A percentile compares a stretch with the other conserved stretches of the same genome.
These are phyloP conservation scores for Hypoxylon trugodes DNA, from an alignment of 495 filamentous ascomycete genomes.

Conservation along the genomic window DNA sequence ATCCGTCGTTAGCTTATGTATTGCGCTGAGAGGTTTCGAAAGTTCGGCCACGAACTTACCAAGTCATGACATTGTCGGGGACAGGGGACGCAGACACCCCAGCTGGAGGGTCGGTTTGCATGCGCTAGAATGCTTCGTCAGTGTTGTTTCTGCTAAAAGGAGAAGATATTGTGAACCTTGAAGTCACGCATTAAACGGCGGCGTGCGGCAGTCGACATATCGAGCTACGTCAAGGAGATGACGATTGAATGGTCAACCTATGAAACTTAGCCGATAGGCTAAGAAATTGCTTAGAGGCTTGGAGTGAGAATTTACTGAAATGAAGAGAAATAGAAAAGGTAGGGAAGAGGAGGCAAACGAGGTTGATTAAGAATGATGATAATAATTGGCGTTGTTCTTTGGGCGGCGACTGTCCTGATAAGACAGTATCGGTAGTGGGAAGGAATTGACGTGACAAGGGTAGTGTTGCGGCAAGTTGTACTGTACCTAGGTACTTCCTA, in stretches of 20 bases:
- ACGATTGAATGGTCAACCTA: not conserved
- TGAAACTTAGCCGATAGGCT: not conserved
- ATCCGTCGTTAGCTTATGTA: slow-evolving; percentile 25
- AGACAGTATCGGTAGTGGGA: slow-evolving; percentile 4
- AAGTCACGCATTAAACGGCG: slow-evolving; percentile 98
- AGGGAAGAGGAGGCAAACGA: slow-evolving; percentile 15
- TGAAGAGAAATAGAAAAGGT: slow-evolving; percentile 3
- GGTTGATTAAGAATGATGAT: slow-evolving; percentile 16
- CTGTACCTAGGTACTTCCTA: slow-evolving; percentile 24
- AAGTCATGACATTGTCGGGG: slow-evolving; percentile 99
- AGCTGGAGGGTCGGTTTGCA: slow-evolving; percentile 98
- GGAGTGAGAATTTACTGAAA: not conserved
- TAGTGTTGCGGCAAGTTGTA: too few species aligned
- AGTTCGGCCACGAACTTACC: slow-evolving; percentile 63
- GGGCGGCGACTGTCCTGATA: slow-evolving; percentile 32
- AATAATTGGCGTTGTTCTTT: slow-evolving; percentile 7
- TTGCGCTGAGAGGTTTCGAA: not conserved
- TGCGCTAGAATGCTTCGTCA: slow-evolving; percentile 69
- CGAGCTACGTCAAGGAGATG: slow-evolving; percentile 27
- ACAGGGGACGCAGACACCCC: slow-evolving; percentile 97
- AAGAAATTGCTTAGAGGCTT: not conserved
- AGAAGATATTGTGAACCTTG: slow-evolving; percentile 70
- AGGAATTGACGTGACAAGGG: slow-evolving; percentile 28
- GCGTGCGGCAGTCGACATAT: slow-evolving; percentile 92
- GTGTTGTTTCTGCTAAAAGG: not conserved